Evolutionary conservation across 1,284 basidiomycete species (phyloP).

Genomic region (Marasmius fiardii): DNA sequence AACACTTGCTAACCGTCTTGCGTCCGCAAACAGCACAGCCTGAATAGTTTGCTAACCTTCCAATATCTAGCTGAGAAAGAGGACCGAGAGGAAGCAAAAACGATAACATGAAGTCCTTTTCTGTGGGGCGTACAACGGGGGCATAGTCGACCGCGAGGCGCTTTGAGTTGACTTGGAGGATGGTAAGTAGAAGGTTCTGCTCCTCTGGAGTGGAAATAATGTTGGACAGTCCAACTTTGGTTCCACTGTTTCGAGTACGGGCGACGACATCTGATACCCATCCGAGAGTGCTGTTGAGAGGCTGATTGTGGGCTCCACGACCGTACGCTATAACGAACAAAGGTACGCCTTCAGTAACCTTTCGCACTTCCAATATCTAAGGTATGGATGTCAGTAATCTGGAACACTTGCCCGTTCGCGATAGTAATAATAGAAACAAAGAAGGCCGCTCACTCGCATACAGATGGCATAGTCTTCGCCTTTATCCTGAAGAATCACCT

Average conservation of each 20-base stretch:
- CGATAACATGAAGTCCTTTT: conserved; percentile 26
- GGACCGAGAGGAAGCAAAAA: conserved; percentile 38
- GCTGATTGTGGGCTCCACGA: neutral
- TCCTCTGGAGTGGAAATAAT: neutral
- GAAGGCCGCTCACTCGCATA: conserved; percentile 1
- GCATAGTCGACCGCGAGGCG: conserved; percentile 26
- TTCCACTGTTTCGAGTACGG: neutral
- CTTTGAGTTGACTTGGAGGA: conserved; percentile 27
- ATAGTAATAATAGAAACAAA: no score
- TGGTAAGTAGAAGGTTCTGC: neutral
- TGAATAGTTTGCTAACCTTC: conserved; percentile 29
- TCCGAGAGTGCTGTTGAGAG: neutral
- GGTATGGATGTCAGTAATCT: no score
- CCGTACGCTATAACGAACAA: neutral
- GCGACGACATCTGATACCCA: neutral
- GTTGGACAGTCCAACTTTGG: neutral
- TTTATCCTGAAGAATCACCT: conserved; percentile 11
- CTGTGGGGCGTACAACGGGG: conserved; percentile 17
- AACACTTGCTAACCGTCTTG: conserved; percentile 28
- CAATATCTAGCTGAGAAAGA: conserved; percentile 33
- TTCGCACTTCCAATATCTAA: neutral
- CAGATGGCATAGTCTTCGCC: conserved; percentile 8
- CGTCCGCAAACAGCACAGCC: conserved; percentile 39
- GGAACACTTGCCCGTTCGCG: no score
- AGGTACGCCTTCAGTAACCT: neutral